Percentiles rank a stretch among this genome's conserved stretches.
Conservation (phyloP, 805 yeast genomes). For the Teunomyces panamensis region DNA sequence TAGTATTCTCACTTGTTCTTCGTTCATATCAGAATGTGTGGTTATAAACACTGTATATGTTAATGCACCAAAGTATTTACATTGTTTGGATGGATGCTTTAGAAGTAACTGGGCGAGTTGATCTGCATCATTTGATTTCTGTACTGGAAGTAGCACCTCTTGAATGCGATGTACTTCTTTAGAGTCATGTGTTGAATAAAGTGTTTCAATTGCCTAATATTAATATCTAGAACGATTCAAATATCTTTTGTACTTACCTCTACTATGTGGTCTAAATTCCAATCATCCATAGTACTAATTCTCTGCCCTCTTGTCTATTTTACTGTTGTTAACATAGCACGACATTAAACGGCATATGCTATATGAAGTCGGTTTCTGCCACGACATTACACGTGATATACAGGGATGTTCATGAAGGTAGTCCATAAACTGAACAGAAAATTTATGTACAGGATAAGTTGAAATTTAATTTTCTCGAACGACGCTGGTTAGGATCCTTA, state of each 20-base stretch:
- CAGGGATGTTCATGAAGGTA: too few relatives aligned
- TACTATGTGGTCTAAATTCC: conserved; percentile 6
- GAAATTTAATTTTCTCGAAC: too few relatives aligned
- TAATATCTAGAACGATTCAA: not conserved
- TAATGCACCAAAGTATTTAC: conserved; percentile 77
- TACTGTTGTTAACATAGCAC: too few relatives aligned
- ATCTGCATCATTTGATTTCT: conserved; percentile 56
- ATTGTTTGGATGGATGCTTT: conserved; percentile 36
- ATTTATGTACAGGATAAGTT: too few relatives aligned
- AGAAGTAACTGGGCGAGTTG: conserved; percentile 55
- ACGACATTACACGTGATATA: too few relatives aligned
- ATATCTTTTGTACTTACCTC: conserved; percentile 1
- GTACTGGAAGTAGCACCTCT: conserved; percentile 53
- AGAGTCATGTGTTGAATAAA: conserved; percentile 43
- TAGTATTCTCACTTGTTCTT: conserved; percentile 7
- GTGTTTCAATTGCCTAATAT: conserved; percentile 35
- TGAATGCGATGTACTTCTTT: conserved; percentile 46
- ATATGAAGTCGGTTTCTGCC: too few relatives aligned
- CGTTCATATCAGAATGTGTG: conserved; percentile 8
- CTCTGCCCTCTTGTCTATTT: not conserved
- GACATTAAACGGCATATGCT: too few relatives aligned
- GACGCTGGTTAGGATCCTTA: too few relatives aligned
- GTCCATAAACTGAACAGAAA: too few relatives aligned
- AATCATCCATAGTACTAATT: not conserved
- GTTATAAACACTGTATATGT: conserved; percentile 68